Conservation (phyloP, 2,329 filamentous ascomycete species). For the Fusarium duplospermum region DNA sequence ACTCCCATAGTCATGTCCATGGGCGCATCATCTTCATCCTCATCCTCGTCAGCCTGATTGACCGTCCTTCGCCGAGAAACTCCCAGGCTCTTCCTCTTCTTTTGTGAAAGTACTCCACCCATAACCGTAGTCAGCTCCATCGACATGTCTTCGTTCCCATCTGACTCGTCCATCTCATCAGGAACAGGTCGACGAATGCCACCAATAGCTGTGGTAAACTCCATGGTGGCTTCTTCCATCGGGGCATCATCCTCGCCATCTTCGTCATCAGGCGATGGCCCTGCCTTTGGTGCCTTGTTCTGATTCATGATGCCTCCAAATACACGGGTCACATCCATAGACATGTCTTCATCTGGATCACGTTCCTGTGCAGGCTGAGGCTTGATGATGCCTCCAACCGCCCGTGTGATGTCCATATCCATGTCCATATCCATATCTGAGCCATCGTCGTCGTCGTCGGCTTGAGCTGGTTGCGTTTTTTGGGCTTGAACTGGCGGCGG, state of each 20-base stretch:
- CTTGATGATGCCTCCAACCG: conserved; percentile 65
- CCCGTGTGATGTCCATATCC: conserved; percentile 68
- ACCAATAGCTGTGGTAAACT: conserved; percentile 83
- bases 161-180: conserved; percentile 50
- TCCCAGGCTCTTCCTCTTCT: conserved; percentile 41
- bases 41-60: conserved; percentile 48
- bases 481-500: conserved; percentile 36
- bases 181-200: conserved; percentile 64
- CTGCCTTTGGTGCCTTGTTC: conserved; percentile 19
- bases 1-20: conserved; percentile 70
- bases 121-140: conserved; percentile 81
- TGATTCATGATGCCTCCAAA: conserved; percentile 81
- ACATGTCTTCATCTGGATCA: conserved; percentile 75
- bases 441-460: conserved; percentile 44
- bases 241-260: conserved; percentile 49
- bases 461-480: conserved; percentile 16
- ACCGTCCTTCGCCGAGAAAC: conserved; percentile 39
- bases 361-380: conserved; percentile 56
- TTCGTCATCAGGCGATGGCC: conserved; percentile 36
- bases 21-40: conserved; percentile 50
- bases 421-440: conserved; percentile 57
- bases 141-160: conserved; percentile 76
- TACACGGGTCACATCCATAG: conserved; percentile 92
- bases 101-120: conserved; percentile 62
- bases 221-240: conserved; percentile 71